These are phyloP conservation scores for Acacia confusa DNA, from an alignment of 306 rosid genomes.

Conservation along the genomic window DNA sequence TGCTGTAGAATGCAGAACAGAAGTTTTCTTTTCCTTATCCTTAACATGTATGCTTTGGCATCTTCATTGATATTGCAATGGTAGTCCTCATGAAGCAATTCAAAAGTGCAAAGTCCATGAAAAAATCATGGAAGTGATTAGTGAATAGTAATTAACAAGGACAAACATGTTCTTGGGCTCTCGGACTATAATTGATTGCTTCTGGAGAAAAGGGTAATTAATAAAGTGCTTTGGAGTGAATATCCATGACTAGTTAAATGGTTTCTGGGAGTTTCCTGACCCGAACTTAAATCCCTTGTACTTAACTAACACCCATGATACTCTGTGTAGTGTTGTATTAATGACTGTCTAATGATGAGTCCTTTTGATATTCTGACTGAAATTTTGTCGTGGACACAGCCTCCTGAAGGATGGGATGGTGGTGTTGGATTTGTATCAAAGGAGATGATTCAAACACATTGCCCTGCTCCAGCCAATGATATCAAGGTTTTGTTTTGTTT, in stretches of 20 bases:
- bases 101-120: background rate
- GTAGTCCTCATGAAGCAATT: background rate
- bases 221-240: background rate
- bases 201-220: background rate
- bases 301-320: background rate
- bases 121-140: background rate
- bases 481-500: slow-evolving; percentile 55
- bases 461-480: slow-evolving; percentile 77
- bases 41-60: background rate
- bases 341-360: slow-evolving; percentile 1
- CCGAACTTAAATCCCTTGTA: background rate
- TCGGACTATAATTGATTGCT: background rate
- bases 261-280: no score
- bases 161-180: slow-evolving; percentile 4
- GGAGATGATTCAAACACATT: slow-evolving; percentile 89
- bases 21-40: background rate
- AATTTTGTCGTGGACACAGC: slow-evolving; percentile 38
- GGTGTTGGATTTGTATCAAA: slow-evolving; percentile 88
- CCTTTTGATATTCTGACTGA: slow-evolving; percentile 1
- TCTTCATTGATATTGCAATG: background rate
- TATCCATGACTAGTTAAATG: background rate
- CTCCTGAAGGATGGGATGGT: slow-evolving; percentile 94
- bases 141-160: background rate
- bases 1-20: slow-evolving; percentile 21
- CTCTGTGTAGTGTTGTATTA: slow-evolving; percentile 4